Evolutionary conservation across 1,139 yeast genomes (phyloP), one percentile per base, ranked within the genome.

Genomic region (Pichia sp.): DNA sequence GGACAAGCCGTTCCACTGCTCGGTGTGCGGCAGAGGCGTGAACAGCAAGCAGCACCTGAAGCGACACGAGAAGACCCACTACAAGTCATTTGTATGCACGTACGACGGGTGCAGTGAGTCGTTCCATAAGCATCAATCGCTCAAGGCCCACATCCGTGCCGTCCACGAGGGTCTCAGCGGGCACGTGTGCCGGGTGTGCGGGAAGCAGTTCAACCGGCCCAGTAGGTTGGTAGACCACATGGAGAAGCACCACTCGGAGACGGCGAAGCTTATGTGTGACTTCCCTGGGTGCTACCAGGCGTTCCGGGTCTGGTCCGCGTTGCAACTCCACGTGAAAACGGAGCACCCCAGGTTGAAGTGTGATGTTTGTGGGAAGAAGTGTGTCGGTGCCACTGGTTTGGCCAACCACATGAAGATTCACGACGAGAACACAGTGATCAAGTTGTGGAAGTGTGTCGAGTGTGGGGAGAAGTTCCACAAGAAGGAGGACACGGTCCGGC

Each of bases 1-100:
- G 2, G 79, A 77, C 16, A 88, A 87, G 64, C 97, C 97, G 0
- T 85, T 79, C 65, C 80, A 76, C 54, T 93, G 99, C 65, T 71
- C 83, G 0, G 71, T 77, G 1, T 93, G 99, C 68, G 85, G 85
- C 1, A 90, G 90, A 67, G 96, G 97, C 1, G 87, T 89, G 55
- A 86, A 85, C 58, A 80, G 96, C 0, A 71, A 71, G 50, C 99
- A 93, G 71, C 98, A 92, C 67, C 73, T 91, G 60, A 81, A 80
- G 61, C 77, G 97, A 55, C 99, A 93, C 67, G 92, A 78, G 66
- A 67, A 61, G 52, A 64, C 95, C 12, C 97, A 91, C 68, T 80
- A 83, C 5, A 84, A 84, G 61, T 81, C 92, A 0, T 85, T 84
- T 65, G 64, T 67, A 52, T 91, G 97, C 67, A 72, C 78, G 2